Base-by-base conservation (phyloP, 208 protist species). In the Wallacemonas sp. region DNA sequence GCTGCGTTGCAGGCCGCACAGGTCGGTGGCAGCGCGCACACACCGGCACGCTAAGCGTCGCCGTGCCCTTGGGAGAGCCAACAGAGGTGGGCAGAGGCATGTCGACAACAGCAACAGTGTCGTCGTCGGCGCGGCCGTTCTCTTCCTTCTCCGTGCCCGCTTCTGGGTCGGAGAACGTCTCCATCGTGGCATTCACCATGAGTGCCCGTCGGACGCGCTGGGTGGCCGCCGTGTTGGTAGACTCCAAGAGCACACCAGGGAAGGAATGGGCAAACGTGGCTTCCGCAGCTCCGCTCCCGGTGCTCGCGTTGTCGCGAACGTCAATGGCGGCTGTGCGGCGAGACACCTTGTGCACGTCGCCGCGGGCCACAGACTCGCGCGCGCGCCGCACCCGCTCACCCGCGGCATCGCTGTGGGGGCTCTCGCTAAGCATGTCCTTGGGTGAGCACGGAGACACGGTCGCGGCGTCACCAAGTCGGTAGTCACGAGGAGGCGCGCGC, bases 241-340 rank as follows among this genome's bases (percentile, higher is more conserved):
- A 8, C 21, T 58, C 51, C 28, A 58, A 5, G 3, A 58, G 24
- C 28, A 58, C 51, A 58, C 51, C 51, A 5, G 51, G 51, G 36
- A 58, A 58, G 3, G 51, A 58, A 31, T 58, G 51, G n/a, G 51
- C 51, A n/a, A 58, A 58, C n/a, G n/a, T n/a, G 46, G 21, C 46
- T 26, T 49, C 46, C n/a, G 19, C 30, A 26, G 19, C 51, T 14
- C 51, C 47, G 27, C 47, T n/a, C 11, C 47, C n/a, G 47, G 9
- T 14, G 36, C 36, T 41, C 9, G 36, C 36, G 36, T 14, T 41
- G 9, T 14, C 14, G 36, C 14, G 9, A 6, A n/a, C 44, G 44
- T 4, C 44, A 14, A 14, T 14, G 36, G 36, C 36, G 36, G 36
- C 36, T 14, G 36, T 17, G 6, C 36, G 36, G 36, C 36, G 36